phyloP scores from a whole-genome alignment of 2,329 filamentous ascomycete species.

The Plectosphaerella cucumerina region DNA sequence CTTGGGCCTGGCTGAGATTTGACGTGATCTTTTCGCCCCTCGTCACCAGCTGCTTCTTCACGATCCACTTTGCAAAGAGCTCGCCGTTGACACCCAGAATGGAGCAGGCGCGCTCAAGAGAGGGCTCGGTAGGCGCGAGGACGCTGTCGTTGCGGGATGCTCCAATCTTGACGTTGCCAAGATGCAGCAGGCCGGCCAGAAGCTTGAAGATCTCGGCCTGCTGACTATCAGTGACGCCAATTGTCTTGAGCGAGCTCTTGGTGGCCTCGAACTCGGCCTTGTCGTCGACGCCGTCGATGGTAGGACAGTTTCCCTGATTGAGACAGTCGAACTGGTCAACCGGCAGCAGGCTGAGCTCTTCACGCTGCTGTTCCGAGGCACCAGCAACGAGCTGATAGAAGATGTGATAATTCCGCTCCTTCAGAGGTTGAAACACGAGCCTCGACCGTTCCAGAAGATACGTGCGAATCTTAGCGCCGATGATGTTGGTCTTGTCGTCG shows the following conservation, averaged over 20 bases:
- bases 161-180: constrained; percentile 95
- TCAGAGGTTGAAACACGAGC: constrained; percentile 93
- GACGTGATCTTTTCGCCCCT: constrained; percentile 97
- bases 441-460: constrained; percentile 94
- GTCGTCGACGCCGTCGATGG: constrained; percentile 93
- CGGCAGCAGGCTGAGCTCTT: constrained; percentile 73
- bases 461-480: constrained; percentile 94
- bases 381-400: constrained; percentile 97
- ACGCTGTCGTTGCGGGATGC: constrained; percentile 85
- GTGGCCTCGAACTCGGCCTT: constrained; percentile 90
- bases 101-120: constrained; percentile 73
- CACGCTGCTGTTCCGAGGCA: constrained; percentile 76
- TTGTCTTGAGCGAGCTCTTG: constrained; percentile 78
- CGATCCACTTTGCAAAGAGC: constrained; percentile 95
- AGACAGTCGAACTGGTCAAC: constrained; percentile 93
- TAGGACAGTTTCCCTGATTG: constrained; percentile 88
- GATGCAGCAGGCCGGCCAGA: constrained; percentile 83
- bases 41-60: constrained; percentile 97
- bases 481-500: constrained; percentile 90
- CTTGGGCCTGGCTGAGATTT: constrained; percentile 89
- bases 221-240: constrained; percentile 71
- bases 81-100: constrained; percentile 83
- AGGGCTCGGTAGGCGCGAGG: constrained; percentile 74
- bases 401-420: constrained; percentile 98
- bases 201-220: constrained; percentile 87